Evolutionary conservation across 495 filamentous ascomycete species (phyloP), one percentile per base, ranked within the genome.

Genomic region (Trichoderma erinaceum): DNA sequence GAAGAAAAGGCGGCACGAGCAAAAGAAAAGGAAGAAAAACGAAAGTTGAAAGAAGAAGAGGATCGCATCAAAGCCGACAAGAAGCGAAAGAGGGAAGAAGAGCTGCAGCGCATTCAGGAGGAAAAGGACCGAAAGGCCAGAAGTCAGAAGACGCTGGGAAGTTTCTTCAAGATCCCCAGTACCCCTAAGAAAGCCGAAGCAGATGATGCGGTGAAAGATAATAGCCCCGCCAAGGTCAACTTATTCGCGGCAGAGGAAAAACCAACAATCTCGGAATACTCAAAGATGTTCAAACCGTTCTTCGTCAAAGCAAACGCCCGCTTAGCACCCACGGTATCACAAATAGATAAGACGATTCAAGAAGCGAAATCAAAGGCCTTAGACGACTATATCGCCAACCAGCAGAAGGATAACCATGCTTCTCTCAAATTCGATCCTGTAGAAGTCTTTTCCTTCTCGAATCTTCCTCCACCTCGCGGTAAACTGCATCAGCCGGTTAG

Each of bases 211-310:
- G 70, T 73, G 41, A 70, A 77, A 66, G 41, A 44, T 3, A 35
- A 50, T 21, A 32, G 41, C 27, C 65, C 65, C 16, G 41, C 78
- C 50, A 52, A 76, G 6, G 64, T 73, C 18, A 41, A 75, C 10
- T 10, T 73, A n/a, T 65, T 69, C 21, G 67, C 70, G 16, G 69
- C 52, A n/a, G 63, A 38, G 23, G 38, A 68, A 66, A 70, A 69
- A 63, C 70, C 66, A 67, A 67, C 41, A 78, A 74, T 15, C 74
- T 75, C 13, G 0, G 84, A 88, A 52, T 98, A 96, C 71, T 80
- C 90, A 18, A 85, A 84, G 70, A 77, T 74, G 41, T 97, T 97
- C 72, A 86, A 90, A 16, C 85, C 90, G 0, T 97, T 96, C 76
- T 92, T 89, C 68, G 70, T 92, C 12, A 86, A 92, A 66, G 80